A percentile compares a stretch with the other conserved stretches of the same genome.
phyloP scores from a whole-genome alignment of 805 yeast species.

The Kodamaea leandrae region DNA sequence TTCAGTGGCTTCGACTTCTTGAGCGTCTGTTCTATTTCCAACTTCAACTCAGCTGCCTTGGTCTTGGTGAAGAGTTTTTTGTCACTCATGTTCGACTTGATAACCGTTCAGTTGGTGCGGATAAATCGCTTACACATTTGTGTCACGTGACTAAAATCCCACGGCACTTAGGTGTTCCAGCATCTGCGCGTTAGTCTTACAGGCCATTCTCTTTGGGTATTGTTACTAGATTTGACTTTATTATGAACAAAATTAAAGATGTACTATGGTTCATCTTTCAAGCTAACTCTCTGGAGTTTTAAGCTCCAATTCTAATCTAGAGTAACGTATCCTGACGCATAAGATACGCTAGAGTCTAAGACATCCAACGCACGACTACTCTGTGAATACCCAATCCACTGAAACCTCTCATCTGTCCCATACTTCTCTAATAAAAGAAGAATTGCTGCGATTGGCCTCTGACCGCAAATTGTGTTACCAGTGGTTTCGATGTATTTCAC shows the following conservation, averaged over 20 bases:
- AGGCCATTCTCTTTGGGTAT: too few species aligned
- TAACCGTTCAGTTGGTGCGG: not conserved
- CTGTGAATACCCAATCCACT: slow-evolving; percentile 82
- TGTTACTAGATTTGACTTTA: too few species aligned
- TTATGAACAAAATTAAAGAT: too few species aligned
- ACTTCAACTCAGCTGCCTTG: slow-evolving; percentile 38
- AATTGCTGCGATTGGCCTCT: slow-evolving; percentile 71
- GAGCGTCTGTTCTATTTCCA: slow-evolving; percentile 42
- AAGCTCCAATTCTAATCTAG: not conserved
- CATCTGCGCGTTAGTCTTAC: too few species aligned
- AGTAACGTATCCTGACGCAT: slow-evolving; percentile 70
- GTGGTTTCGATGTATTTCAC: slow-evolving; percentile 62
- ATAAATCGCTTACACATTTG: not conserved
- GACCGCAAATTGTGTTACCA: slow-evolving; percentile 92
- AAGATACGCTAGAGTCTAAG: slow-evolving; percentile 82
- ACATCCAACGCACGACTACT: slow-evolving; percentile 51
- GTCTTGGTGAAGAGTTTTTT: slow-evolving; percentile 39
- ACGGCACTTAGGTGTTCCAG: too few species aligned
- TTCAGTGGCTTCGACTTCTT: slow-evolving; percentile 41
- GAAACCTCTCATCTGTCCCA: slow-evolving; percentile 31
- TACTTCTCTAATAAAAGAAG: slow-evolving; percentile 50
- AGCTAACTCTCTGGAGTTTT: too few species aligned
- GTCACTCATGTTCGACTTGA: slow-evolving; percentile 29
- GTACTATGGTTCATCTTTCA: too few species aligned
- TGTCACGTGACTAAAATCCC: not conserved